Percentiles rank a stretch among this genome's conserved stretches.
phyloP scores from a whole-genome alignment of 352 stramenopile genomes.

The Globisporangium orthogonon region DNA sequence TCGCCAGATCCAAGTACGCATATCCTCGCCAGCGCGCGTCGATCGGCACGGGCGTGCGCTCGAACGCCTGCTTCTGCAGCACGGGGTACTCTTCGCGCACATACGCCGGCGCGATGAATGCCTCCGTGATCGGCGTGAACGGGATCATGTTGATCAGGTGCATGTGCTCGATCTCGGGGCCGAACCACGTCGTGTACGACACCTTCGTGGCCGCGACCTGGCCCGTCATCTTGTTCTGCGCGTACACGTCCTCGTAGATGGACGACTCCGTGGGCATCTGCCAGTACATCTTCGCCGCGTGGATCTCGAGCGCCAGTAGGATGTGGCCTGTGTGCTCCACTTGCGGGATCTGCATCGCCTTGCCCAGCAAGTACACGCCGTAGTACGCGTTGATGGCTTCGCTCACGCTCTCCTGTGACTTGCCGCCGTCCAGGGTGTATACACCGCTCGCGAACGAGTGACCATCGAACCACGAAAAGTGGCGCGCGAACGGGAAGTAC shows the following conservation, averaged over 20 bases:
- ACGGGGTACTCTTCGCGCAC: slow-evolving; percentile 77
- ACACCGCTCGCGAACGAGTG: slow-evolving; percentile 95
- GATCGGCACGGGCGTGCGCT: slow-evolving; percentile 49
- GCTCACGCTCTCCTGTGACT: slow-evolving; percentile 95
- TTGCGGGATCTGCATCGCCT: slow-evolving; percentile 55
- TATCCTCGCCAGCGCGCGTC: slow-evolving; percentile 82
- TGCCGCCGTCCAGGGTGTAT: slow-evolving; percentile 93
- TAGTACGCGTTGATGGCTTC: slow-evolving; percentile 98
- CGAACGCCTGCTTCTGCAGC: slow-evolving; percentile 63
- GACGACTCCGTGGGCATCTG: slow-evolving; percentile 76
- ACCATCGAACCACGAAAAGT: slow-evolving; percentile 97
- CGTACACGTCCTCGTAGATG: slow-evolving; percentile 73
- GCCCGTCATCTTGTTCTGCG: slow-evolving; percentile 81
- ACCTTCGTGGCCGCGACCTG: slow-evolving; percentile 76
- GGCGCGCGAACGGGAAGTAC: slow-evolving; percentile 89
- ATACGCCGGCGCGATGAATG: slow-evolving; percentile 61
- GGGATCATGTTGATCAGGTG: slow-evolving; percentile 91
- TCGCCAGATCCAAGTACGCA: slow-evolving; percentile 77
- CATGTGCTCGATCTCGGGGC: slow-evolving; percentile 78
- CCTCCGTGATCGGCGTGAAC: slow-evolving; percentile 83
- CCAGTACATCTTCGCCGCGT: slow-evolving; percentile 94
- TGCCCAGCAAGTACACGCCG: slow-evolving; percentile 91
- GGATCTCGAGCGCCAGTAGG: slow-evolving; percentile 91
- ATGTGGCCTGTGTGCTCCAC: slow-evolving; percentile 89
- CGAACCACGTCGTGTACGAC: slow-evolving; percentile 87